Base-by-base conservation (phyloP, 768 basidiomycete genomes). In the Tubosaeta sp. region DNA sequence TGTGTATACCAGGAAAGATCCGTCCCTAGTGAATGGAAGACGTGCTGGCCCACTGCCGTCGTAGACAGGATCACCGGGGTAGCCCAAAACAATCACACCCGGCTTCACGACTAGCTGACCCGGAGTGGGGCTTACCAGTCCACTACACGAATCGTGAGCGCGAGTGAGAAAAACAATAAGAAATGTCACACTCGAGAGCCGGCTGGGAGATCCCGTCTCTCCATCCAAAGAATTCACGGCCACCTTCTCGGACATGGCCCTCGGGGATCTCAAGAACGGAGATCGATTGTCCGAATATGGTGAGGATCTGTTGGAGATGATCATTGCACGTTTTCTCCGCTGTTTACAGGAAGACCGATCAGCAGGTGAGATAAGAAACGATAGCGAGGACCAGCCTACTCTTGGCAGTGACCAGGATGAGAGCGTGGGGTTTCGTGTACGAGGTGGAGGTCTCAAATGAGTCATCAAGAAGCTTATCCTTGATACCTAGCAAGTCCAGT, bases 191-290 rank as follows among this genome's bases (percentile, higher is more conserved):
- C 57, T 56, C 44, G 9, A 64, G 51, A 26, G 72, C 66, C 5
- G 81, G 80, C 59, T 81, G 77, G 2, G 79, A 77, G 34, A 82
- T 72, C 1, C 79, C 77, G 57, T 82, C 81, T 55, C 55, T 62
- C 72, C 29, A 82, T 3, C 81, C 80, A 50, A 81, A 81, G 71
- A 80, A 79, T 63, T 82, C 79, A 52, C 78, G 76, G 11, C 58
- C 37, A 13, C 51, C 17, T 51, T 44, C 5, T 11, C 44, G 22
- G 12, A 46, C 38, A 10, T 7, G 38, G 5, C 51, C 51, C 5
- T 52, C 35, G 27, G 22, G 22, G 17, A 39, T 8, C 13, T 41
- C 6, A 27, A 39, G 12, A n/a, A 41, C 38, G 0, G 29, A 6
- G 17, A 41, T 48, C 11, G 38, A 39, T 22, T 29, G 27, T 1